A percentile compares a stretch with the other conserved stretches of the same genome.
phyloP scores from a whole-genome alignment of 495 filamentous ascomycete genomes.

The Pyronema omphalodes region DNA sequence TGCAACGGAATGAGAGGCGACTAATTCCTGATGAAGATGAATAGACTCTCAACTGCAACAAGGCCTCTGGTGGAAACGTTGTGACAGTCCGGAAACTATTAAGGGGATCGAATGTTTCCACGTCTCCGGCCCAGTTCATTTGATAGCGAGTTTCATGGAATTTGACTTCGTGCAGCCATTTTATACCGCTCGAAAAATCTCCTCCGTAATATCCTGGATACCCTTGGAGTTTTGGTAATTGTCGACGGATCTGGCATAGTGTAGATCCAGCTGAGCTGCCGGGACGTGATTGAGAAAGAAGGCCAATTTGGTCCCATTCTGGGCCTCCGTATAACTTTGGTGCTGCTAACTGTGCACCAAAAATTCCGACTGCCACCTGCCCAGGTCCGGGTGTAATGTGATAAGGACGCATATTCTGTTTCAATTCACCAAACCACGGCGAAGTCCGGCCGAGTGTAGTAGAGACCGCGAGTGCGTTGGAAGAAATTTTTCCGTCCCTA shows the following conservation, averaged over 20 bases:
- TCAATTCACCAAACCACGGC: slow-evolving; percentile 19
- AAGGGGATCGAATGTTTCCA: neutral
- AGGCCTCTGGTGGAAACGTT: slow-evolving; percentile 16
- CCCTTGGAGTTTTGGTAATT: neutral
- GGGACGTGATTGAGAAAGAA: neutral
- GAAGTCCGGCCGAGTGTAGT: slow-evolving; percentile 17
- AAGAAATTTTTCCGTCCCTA: neutral
- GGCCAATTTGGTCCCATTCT: neutral
- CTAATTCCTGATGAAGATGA: slow-evolving; percentile 8
- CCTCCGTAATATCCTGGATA: neutral
- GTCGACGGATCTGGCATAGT: neutral
- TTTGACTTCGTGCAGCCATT: slow-evolving; percentile 15
- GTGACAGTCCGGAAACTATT: slow-evolving; percentile 13
- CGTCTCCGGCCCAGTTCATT: neutral
- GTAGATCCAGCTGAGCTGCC: neutral
- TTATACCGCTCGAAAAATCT: slow-evolving; percentile 6
- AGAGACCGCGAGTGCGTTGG: slow-evolving; percentile 19
- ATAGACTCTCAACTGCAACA: slow-evolving; percentile 16
- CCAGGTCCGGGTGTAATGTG: neutral
- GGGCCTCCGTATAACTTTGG: neutral
- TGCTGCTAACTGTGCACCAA: neutral
- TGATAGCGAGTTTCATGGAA: neutral
- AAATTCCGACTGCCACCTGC: neutral
- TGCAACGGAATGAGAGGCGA: slow-evolving; percentile 17
- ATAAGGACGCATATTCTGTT: neutral